phyloP scores from a whole-genome alignment of 2,329 filamentous ascomycete species.

The Arthrobotrys conoides region DNA sequence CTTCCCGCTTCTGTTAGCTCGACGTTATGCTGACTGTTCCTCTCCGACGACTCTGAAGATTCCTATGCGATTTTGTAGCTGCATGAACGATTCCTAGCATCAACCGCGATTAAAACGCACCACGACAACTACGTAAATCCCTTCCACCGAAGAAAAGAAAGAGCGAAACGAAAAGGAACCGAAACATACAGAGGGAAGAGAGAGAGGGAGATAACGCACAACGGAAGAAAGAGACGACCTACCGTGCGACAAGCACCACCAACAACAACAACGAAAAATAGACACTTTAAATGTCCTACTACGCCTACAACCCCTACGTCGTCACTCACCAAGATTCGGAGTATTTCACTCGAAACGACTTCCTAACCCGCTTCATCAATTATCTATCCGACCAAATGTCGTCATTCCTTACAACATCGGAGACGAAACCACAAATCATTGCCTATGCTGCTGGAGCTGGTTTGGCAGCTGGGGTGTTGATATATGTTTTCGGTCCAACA shows the following conservation, averaged over 20 bases:
- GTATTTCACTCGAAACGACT: constrained; percentile 51
- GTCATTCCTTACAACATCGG: constrained; percentile 23
- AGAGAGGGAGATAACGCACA: no score
- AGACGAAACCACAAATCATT: constrained; percentile 81
- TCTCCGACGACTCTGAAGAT: no score
- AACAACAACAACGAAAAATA: background rate
- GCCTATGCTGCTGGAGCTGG: constrained; percentile 96
- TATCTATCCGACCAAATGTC: constrained; percentile 36
- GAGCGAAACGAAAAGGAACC: no score
- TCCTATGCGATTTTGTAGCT: no score
- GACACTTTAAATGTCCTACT: constrained; percentile 54
- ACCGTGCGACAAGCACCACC: background rate
- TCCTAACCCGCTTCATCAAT: constrained; percentile 31
- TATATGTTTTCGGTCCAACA: constrained; percentile 98
- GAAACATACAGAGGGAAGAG: no score
- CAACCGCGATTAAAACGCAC: no score
- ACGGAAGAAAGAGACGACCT: no score
- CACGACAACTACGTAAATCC: no score
- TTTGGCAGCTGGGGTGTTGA: constrained; percentile 91
- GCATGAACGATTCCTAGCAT: no score
- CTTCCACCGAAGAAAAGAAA: no score
- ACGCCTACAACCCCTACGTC: constrained; percentile 58
- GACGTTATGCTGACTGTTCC: no score
- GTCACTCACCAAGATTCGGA: constrained; percentile 16
- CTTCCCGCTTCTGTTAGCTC: no score